Conservation (phyloP, 805 yeast genomes). For the Saccharomyces eubayanus region DNA sequence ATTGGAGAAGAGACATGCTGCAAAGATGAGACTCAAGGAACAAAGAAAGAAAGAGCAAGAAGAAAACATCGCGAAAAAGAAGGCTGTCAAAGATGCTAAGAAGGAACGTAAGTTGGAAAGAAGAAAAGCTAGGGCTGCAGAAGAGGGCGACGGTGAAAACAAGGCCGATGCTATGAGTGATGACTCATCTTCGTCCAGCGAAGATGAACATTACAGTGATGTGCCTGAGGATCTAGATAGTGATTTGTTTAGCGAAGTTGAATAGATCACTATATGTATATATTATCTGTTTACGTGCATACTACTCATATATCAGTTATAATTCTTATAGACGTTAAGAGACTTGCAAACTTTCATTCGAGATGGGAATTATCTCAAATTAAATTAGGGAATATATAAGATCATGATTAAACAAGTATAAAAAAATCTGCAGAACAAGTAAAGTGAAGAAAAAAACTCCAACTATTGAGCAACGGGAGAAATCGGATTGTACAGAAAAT, state of each 20-base stretch:
- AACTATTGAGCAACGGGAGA: background rate
- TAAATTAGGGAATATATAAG: background rate
- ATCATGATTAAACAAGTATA: background rate
- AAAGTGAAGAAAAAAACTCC: background rate
- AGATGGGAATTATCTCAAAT: conserved; percentile 1
- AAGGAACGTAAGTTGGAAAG: conserved; percentile 57
- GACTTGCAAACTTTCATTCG: background rate
- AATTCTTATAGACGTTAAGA: background rate
- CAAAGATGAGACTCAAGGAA: conserved; percentile 52
- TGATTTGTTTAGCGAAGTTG: conserved; percentile 40
- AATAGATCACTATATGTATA: conserved; percentile 9
- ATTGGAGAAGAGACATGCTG: conserved; percentile 61
- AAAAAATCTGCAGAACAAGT: background rate
- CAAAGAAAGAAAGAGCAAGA: conserved; percentile 71
- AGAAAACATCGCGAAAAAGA: conserved; percentile 67
- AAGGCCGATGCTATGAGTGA: conserved; percentile 24
- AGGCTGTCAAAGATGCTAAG: conserved; percentile 64
- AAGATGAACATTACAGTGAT: conserved; percentile 33
- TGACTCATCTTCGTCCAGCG: conserved; percentile 16
- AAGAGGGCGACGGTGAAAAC: conserved; percentile 17
- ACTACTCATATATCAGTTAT: background rate
- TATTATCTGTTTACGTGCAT: background rate
- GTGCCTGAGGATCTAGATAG: conserved; percentile 41
- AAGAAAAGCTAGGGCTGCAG: conserved; percentile 33
- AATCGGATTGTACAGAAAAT: background rate